Percentiles rank a stretch among this genome's conserved stretches.
phyloP scores from a whole-genome alignment of 2,329 filamentous ascomycete genomes.

The Fusarium temperatum region DNA sequence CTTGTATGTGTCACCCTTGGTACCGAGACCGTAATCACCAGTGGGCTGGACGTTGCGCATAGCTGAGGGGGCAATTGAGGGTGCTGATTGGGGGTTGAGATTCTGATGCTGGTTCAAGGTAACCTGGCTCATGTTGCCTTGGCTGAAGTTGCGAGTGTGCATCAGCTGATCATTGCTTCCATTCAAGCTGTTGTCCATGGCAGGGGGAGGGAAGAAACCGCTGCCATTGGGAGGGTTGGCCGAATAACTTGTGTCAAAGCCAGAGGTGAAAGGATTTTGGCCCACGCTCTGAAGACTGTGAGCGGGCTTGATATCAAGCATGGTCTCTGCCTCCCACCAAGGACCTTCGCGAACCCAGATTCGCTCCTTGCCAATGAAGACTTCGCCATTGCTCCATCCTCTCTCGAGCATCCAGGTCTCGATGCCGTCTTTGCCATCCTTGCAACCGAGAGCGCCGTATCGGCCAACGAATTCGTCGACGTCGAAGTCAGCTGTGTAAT shows the following conservation, averaged over 20 bases:
- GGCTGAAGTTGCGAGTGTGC: conserved; percentile 65
- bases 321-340: conserved; percentile 98
- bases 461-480: conserved; percentile 88
- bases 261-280: conserved; percentile 55
- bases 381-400: conserved; percentile 98
- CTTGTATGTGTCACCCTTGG: conserved; percentile 82
- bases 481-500: conserved; percentile 97
- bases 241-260: conserved; percentile 78
- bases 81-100: conserved; percentile 52
- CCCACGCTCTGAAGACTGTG: conserved; percentile 55
- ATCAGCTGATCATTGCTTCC: conserved; percentile 79
- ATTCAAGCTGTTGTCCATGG: conserved; percentile 68
- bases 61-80: conserved; percentile 69
- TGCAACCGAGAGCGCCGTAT: conserved; percentile 84
- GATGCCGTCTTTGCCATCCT: conserved; percentile 89
- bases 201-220: conserved; percentile 75
- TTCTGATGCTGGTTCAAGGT: conserved; percentile 54
- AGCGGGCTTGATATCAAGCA: conserved; percentile 86
- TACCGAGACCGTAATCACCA: conserved; percentile 90
- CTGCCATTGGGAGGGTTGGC: conserved; percentile 69
- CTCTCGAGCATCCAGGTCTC: conserved; percentile 94
- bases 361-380: conserved; percentile 87
- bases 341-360: conserved; percentile 94
- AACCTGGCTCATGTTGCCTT: conserved; percentile 65
- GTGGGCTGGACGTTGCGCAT: conserved; percentile 63